Base-by-base conservation (phyloP, 1,139 yeast species). In the Taphrina communis region DNA sequence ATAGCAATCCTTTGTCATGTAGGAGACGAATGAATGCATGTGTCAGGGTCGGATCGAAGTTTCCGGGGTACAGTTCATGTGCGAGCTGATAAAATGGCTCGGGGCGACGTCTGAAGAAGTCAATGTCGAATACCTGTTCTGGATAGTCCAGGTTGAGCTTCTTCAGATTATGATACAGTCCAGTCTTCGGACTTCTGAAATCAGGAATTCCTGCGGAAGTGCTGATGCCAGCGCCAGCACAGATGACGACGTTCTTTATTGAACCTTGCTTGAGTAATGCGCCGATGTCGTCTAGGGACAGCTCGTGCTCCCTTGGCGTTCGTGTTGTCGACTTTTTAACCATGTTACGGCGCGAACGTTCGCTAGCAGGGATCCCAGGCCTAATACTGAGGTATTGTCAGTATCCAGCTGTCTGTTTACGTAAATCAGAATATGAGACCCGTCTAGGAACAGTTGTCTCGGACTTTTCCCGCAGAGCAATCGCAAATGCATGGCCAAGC, bases 61-160 rank as follows among this genome's bases (percentile, higher is more conserved):
- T 88, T 0, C 97, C 96, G 0, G 99, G 99, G 74, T 87, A 90
- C 66, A 94, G 80, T 74, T 91, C 97, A 19, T 85, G 85, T 0
- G 97, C 96, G 68, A 93, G 81, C 0, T 90, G 86, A 75, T 90
- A 92, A 76, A 93, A 93, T 0, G 97, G 95, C 72, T 85, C 82
- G 0, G 98, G 98, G 66, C 85, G 83, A 69, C 87, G 82, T 65
- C 83, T 80, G 77, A 91, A 90, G 77, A 86, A 94, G 42, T 87
- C 92, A 44, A 93, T 88, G 76, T 92, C 98, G 77, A 93, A 94
- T 0, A 94, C 97, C 0, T 97, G 97, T 77, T 93, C 99, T 0
- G 98, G 95, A 75, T 85, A 92, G 5, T 98, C 98, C 60, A 93
- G 80, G 56, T 90, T 82, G 51, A 93, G 80, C 72, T 86, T 83